phyloP scores from a whole-genome alignment of 352 stramenopile species.

The Phytophthora fragariaefolia region DNA sequence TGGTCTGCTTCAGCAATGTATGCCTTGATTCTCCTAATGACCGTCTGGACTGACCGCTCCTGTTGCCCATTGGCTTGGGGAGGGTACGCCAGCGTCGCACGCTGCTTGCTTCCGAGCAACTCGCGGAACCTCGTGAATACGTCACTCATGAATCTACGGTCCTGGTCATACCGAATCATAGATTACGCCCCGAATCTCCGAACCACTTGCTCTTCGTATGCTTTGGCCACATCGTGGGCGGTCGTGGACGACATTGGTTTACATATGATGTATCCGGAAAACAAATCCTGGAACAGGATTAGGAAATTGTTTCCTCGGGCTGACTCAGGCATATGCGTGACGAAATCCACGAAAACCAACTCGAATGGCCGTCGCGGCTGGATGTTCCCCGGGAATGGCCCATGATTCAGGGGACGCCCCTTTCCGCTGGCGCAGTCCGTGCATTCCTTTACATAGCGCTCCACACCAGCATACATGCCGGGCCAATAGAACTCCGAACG shows the following conservation, averaged over 20 bases:
- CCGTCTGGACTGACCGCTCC: neutral
- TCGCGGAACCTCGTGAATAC: neutral
- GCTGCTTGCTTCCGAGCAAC: neutral
- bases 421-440: neutral
- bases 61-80: neutral
- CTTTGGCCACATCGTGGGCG: neutral
- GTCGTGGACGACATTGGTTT: neutral
- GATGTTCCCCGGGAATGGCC: neutral
- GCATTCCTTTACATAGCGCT: neutral
- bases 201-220: neutral
- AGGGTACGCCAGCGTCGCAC: neutral
- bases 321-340: neutral
- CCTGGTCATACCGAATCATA: neutral
- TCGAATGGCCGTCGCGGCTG: neutral
- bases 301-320: neutral
- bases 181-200: neutral
- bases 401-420: neutral
- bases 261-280: neutral
- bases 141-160: neutral
- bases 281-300: neutral
- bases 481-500: neutral
- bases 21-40: neutral
- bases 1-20: neutral
- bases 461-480: neutral
- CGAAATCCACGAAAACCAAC: neutral